Conservation (phyloP, 208 protist species). For the Trypanosoma lewisi region DNA sequence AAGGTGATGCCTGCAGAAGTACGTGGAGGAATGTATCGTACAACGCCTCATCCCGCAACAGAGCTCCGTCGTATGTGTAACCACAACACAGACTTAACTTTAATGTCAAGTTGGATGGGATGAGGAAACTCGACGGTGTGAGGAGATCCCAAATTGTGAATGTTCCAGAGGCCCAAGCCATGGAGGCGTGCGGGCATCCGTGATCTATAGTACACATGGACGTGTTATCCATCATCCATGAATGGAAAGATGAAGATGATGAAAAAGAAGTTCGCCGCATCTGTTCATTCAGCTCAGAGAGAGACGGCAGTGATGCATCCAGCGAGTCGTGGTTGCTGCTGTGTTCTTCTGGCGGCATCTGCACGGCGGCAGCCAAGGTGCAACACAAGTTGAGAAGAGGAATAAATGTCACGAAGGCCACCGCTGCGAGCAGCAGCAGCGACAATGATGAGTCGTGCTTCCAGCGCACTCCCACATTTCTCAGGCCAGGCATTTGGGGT, state of each 20-base stretch:
- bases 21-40: slow-evolving; percentile 70
- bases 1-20: slow-evolving; percentile 79
- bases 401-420: not conserved
- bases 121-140: slow-evolving; percentile 57
- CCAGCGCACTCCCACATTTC: no score
- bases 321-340: not conserved
- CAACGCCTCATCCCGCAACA: slow-evolving; percentile 52
- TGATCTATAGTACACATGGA: slow-evolving; percentile 37
- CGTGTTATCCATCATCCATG: not conserved
- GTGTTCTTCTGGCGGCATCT: no score
- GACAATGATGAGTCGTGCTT: not conserved
- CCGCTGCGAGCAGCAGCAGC: not conserved
- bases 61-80: slow-evolving; percentile 64
- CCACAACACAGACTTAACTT: slow-evolving; percentile 81
- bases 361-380: not conserved
- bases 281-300: slow-evolving; percentile 8
- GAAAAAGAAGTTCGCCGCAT: not conserved
- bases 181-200: slow-evolving; percentile 73
- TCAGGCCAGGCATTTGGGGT: not conserved
- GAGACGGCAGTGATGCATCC: not conserved
- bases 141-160: slow-evolving; percentile 58
- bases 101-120: slow-evolving; percentile 51
- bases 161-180: slow-evolving; percentile 81
- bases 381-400: not conserved
- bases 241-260: not conserved